Conservation (phyloP, 768 basidiomycete species). For the Agaricus subrufescens region DNA sequence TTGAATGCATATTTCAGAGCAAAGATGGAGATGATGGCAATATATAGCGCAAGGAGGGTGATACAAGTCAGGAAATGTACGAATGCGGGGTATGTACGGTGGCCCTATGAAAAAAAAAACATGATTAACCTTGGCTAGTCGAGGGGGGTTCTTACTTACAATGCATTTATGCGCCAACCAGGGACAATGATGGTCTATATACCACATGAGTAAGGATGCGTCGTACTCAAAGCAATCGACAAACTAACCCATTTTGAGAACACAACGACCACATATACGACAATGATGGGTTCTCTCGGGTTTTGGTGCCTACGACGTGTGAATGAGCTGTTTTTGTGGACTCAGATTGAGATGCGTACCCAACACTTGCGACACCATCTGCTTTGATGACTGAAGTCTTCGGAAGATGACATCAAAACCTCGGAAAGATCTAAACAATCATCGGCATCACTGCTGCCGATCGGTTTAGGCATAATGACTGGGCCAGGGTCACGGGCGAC, state of each 20-base stretch:
- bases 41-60: conserved; percentile 58
- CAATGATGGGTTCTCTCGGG: conserved; percentile 83
- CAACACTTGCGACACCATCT: conserved; percentile 80
- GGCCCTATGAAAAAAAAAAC: conserved; percentile 45
- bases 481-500: conserved; percentile 74
- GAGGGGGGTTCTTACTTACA: conserved; percentile 34
- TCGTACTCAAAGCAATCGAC: neutral
- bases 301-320: conserved; percentile 49
- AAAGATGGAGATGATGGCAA: conserved; percentile 45
- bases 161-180: conserved; percentile 79
- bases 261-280: conserved; percentile 67
- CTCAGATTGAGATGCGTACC: conserved; percentile 27
- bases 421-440: conserved; percentile 50
- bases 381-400: conserved; percentile 44
- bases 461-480: conserved; percentile 26
- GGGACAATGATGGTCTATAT: conserved; percentile 79
- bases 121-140: neutral
- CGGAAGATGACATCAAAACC: conserved; percentile 47
- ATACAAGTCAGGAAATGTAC: conserved; percentile 69
- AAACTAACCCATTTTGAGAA: conserved; percentile 76
- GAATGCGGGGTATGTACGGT: conserved; percentile 81
- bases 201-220: conserved; percentile 9
- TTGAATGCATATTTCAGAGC: conserved; percentile 64
- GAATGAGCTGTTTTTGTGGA: neutral
- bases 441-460: conserved; percentile 19